Evolutionary conservation across 495 filamentous ascomycete species (phyloP), one percentile per base, ranked within the genome.

Genomic region (Cercophora newfieldiana): DNA sequence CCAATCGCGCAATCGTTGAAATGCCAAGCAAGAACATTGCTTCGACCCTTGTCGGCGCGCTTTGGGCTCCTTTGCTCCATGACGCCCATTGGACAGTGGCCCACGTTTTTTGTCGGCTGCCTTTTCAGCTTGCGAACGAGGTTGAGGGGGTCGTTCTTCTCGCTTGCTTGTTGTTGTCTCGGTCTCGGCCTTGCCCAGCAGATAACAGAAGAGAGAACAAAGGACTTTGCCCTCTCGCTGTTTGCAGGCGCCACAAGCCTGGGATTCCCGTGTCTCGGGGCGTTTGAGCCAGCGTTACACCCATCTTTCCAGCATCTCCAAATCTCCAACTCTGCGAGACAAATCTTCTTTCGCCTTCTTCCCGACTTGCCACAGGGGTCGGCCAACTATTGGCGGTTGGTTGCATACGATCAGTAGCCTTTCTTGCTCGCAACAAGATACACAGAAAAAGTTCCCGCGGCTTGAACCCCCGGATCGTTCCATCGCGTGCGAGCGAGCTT

Each of bases 1-100:
- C 59, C 44, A 61, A 61, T 30, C 59, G 48, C 47, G 59, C 59
- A 51, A 61, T 61, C 25, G 24, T 22, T 10, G 24, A 51, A 44
- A 26, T 48, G 59, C 59, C 59, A 57, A 57, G 54, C 26, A 28
- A 26, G 21, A n/a, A n/a, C 25, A 31, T 29, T 29, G 21, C 54
- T 7, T 30, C 44, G 33, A 12, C 56, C 57, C 57, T 24, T 47
- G 29, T 31, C 19, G n/a, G 28, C 33, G 59, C 59, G 59, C 59
- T 61, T 61, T 61, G 59, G 37, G 59, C 59, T 19, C n/a, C n/a
- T 24, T 31, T 19, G 18, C 19, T 22, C 2, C 6, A n/a, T n/a
- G 5, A 26, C 10, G 22, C 10, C 37, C 10, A 44, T 44, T 44
- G 37, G 37, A 16, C 4, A 2, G 5, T 18, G 26, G 21, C 53